A percentile compares a stretch with the other conserved stretches of the same genome.
phyloP scores from a whole-genome alignment of 1,139 yeast genomes.

The Eremothecium coryli region DNA sequence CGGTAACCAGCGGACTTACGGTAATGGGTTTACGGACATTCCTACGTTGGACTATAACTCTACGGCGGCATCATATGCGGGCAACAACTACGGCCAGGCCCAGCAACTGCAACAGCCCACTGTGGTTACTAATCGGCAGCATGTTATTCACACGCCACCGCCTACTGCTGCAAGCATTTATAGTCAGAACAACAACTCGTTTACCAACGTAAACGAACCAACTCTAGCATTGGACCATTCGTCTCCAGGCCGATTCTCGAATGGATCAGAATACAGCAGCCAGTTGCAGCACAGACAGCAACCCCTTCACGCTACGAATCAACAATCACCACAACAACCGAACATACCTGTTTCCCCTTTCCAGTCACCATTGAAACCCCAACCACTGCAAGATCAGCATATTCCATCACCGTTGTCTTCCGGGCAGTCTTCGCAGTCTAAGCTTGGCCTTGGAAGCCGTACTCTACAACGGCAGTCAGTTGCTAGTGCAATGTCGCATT shows the following conservation, averaged over 20 bases:
- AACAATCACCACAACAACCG: constrained; percentile 17
- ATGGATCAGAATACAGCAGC: constrained; percentile 10
- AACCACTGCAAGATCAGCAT: background rate
- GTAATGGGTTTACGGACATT: constrained; percentile 22
- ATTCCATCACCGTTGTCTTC: background rate
- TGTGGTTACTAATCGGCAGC: constrained; percentile 11
- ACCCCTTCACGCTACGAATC: constrained; percentile 18
- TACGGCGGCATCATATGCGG: constrained; percentile 20
- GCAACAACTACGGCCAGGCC: constrained; percentile 5
- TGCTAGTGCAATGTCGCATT: background rate
- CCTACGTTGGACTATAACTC: constrained; percentile 25
- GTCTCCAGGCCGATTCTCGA: constrained; percentile 26
- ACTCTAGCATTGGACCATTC: constrained; percentile 11
- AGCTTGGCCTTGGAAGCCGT: background rate
- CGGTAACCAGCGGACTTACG: constrained; percentile 4
- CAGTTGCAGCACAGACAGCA: constrained; percentile 18
- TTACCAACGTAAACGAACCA: constrained; percentile 17
- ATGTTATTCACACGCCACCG: constrained; percentile 17
- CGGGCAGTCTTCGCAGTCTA: background rate
- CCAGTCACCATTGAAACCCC: constrained; percentile 1
- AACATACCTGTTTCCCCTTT: background rate
- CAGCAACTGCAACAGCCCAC: constrained; percentile 9
- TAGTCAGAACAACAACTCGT: constrained; percentile 26
- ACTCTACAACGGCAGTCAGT: background rate
- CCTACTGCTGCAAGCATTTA: constrained; percentile 21